A percentile compares a stretch with the other conserved stretches of the same genome.
These are phyloP conservation scores for Pythium monospermum DNA, from an alignment of 352 stramenopile genomes.

Conservation along the genomic window DNA sequence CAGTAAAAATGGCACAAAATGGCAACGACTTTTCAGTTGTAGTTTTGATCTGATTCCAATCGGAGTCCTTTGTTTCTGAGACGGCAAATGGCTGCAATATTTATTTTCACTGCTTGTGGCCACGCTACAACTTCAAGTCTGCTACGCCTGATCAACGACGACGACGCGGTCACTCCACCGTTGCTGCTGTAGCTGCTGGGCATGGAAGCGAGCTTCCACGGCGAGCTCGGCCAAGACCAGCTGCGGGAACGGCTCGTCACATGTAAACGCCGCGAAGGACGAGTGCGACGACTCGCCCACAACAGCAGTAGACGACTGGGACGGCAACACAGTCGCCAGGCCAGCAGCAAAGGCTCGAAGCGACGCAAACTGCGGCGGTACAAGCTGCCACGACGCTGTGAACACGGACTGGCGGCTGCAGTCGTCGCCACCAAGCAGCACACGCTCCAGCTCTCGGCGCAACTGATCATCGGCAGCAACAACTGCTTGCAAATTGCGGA, in stretches of 20 bases:
- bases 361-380: conserved; percentile 7
- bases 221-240: conserved; percentile 8
- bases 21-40: conserved; percentile 5
- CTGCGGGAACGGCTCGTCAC: conserved; percentile 10
- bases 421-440: background rate
- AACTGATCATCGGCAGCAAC: background rate
- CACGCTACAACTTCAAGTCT: too few relatives aligned
- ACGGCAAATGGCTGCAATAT: too few relatives aligned
- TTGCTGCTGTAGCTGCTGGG: conserved; percentile 6
- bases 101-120: too few relatives aligned
- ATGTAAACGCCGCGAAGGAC: conserved; percentile 3
- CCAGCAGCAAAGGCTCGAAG: conserved; percentile 20
- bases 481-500: conserved; percentile 14
- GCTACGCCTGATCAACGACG: too few relatives aligned
- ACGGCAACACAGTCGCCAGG: conserved; percentile 10
- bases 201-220: conserved; percentile 15
- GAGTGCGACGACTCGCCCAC: background rate
- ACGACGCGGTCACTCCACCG: background rate
- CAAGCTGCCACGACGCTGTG: conserved; percentile 7
- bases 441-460: conserved; percentile 4
- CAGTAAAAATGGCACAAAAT: too few relatives aligned
- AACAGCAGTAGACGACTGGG: too few relatives aligned
- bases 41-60: too few relatives aligned
- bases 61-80: too few relatives aligned
- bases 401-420: conserved; percentile 9